Percentiles rank a stretch among this genome's conserved stretches.
Conservation (phyloP, 2,329 filamentous ascomycete genomes). For the Hortaea sp. region DNA sequence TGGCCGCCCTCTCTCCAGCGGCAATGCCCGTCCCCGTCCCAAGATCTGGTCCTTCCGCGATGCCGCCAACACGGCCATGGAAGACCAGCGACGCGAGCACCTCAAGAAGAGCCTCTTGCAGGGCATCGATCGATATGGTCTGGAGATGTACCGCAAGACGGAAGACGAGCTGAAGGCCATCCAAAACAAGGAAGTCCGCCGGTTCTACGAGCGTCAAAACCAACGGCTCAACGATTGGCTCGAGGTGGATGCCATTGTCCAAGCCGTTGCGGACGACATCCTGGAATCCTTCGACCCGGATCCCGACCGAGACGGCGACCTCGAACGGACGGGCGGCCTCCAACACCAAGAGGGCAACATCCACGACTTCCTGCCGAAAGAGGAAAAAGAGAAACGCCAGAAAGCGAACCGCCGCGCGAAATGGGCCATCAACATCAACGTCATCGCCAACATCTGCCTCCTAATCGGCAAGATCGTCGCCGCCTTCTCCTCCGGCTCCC, state of each 20-base stretch:
- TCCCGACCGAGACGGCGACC: constrained; percentile 46
- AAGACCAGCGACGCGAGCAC: constrained; percentile 34
- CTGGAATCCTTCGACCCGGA: constrained; percentile 53
- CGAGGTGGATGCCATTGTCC: constrained; percentile 49
- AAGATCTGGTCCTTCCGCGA: constrained; percentile 37
- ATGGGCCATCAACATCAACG: constrained; percentile 52
- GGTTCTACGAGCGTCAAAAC: constrained; percentile 48
- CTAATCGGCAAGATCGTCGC: constrained; percentile 47
- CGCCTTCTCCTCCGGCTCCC: constrained; percentile 45
- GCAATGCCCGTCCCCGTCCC: constrained; percentile 14
- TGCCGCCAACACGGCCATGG: constrained; percentile 36
- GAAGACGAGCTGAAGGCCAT: constrained; percentile 46
- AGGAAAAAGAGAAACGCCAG: constrained; percentile 40
- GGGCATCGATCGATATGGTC: constrained; percentile 35
- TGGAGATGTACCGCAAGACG: constrained; percentile 42
- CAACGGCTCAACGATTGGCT: constrained; percentile 47
- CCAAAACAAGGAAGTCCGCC: constrained; percentile 42
- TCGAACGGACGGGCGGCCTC: constrained; percentile 42
- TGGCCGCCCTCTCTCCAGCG: constrained; percentile 5
- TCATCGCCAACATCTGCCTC: constrained; percentile 49
- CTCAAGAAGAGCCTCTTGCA: constrained; percentile 41
- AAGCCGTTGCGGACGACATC: constrained; percentile 47
- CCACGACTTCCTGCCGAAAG: constrained; percentile 46
- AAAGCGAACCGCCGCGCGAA: constrained; percentile 40
- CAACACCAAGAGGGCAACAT: constrained; percentile 41